Conservation (phyloP, 768 basidiomycete species). For the Rubroboletus pulcherrimus region DNA sequence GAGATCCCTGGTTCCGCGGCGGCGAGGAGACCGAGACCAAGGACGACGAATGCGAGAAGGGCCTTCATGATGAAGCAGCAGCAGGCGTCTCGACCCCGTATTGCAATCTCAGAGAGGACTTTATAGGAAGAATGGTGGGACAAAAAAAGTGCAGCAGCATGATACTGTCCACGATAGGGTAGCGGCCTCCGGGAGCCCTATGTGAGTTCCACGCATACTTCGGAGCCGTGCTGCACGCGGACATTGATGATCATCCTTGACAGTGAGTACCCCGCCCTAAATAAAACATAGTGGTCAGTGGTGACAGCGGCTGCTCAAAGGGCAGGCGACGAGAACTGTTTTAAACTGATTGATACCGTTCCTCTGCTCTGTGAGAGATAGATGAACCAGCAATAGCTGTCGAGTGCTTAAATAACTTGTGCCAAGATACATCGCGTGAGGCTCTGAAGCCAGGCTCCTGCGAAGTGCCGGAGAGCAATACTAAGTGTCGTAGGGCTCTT, state of each 20-base stretch:
- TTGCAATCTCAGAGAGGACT: neutral
- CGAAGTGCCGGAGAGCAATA: neutral
- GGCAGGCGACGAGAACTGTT: neutral
- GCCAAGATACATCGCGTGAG: neutral
- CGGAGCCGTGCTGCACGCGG: neutral
- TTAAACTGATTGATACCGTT: too few relatives aligned
- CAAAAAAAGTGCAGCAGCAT: constrained; percentile 5
- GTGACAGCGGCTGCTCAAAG: neutral
- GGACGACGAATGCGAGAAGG: constrained; percentile 14
- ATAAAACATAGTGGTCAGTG: neutral
- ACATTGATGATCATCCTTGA: neutral
- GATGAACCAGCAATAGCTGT: too few relatives aligned
- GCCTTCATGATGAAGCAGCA: constrained; percentile 1
- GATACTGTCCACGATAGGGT: neutral
- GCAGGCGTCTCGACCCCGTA: neutral
- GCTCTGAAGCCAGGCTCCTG: neutral
- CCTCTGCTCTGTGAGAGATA: neutral
- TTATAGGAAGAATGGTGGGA: constrained; percentile 10
- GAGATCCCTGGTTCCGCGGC: constrained; percentile 11
- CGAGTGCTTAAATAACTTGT: neutral
- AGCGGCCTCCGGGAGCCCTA: neutral
- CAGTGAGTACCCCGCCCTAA: too few relatives aligned
- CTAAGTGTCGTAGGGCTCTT: too few relatives aligned
- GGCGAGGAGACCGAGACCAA: constrained; percentile 17
- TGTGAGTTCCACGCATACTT: constrained; percentile 4